phyloP scores from a whole-genome alignment of 768 basidiomycete genomes.

The Suillus placidus region DNA sequence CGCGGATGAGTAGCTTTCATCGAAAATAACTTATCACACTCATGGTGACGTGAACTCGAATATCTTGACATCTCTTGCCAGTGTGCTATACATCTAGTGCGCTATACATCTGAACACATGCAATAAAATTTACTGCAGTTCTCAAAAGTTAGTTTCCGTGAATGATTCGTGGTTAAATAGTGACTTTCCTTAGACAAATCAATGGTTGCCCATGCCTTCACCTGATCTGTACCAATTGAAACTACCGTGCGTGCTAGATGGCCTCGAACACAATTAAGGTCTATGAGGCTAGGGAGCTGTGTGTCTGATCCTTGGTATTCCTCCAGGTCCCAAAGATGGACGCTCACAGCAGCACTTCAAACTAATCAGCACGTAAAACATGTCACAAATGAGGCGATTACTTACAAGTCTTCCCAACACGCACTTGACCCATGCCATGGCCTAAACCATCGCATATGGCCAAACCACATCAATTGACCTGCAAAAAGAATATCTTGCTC shows the following conservation, averaged over 20 bases:
- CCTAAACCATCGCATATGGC: constrained; percentile 6
- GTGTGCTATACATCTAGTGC: too few species aligned
- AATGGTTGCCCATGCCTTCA: not conserved
- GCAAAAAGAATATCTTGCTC: constrained; percentile 3
- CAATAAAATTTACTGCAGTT: too few species aligned
- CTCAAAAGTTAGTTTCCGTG: too few species aligned
- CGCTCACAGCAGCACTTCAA: not conserved
- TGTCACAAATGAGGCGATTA: not conserved
- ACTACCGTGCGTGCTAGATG: not conserved
- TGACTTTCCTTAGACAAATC: too few species aligned
- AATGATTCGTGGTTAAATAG: too few species aligned
- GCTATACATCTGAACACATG: too few species aligned
- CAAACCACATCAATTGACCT: constrained; percentile 6
- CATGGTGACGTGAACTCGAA: too few species aligned
- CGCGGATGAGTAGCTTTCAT: too few species aligned
- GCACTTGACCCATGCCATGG: not conserved
- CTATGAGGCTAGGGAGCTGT: constrained; percentile 3
- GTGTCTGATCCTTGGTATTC: not conserved
- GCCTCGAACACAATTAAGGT: not conserved
- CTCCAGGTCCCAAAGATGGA: constrained; percentile 8
- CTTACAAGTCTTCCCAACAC: constrained; percentile 12
- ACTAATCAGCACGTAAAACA: not conserved
- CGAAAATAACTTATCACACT: too few species aligned
- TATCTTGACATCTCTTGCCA: too few species aligned
- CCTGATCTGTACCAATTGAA: not conserved